phyloP scores from a whole-genome alignment of 495 filamentous ascomycete genomes.

The Podospora pseudoanserina region DNA sequence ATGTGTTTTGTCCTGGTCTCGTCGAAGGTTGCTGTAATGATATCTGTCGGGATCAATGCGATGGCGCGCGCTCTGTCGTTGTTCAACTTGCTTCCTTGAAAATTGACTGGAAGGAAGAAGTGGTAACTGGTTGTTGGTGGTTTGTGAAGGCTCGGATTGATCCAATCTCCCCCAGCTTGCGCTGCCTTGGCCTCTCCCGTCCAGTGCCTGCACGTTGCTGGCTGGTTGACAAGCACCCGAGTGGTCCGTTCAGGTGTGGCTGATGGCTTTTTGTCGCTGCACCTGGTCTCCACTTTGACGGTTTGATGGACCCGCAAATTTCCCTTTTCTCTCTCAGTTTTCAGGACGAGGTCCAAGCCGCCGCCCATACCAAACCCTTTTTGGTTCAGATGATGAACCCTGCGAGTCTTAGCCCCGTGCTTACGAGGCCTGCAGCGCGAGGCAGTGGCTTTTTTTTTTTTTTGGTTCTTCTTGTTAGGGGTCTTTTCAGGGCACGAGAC shows the following conservation, averaged over 20 bases:
- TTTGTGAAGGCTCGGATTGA: not conserved
- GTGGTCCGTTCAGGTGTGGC: not conserved
- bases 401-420: not conserved
- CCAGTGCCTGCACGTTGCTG: not conserved
- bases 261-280: not conserved
- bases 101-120: not conserved
- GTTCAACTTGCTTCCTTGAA: not conserved
- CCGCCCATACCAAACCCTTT: slow-evolving; percentile 1
- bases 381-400: not conserved
- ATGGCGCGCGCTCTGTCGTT: not conserved
- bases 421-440: not conserved
- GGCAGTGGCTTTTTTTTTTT: slow-evolving; percentile 3
- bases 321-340: slow-evolving; percentile 4
- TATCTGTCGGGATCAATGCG: not conserved
- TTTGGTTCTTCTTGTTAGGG: not conserved
- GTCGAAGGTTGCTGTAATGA: slow-evolving; percentile 1
- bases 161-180: not conserved
- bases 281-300: not conserved
- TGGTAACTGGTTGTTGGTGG: not conserved
- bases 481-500: not conserved
- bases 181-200: not conserved
- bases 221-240: not conserved
- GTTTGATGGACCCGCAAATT: slow-evolving; percentile 8
- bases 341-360: not conserved
- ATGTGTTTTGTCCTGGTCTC: slow-evolving; percentile 6